phyloP scores from a whole-genome alignment of 1,284 basidiomycete species.

The Naganishia albida region DNA sequence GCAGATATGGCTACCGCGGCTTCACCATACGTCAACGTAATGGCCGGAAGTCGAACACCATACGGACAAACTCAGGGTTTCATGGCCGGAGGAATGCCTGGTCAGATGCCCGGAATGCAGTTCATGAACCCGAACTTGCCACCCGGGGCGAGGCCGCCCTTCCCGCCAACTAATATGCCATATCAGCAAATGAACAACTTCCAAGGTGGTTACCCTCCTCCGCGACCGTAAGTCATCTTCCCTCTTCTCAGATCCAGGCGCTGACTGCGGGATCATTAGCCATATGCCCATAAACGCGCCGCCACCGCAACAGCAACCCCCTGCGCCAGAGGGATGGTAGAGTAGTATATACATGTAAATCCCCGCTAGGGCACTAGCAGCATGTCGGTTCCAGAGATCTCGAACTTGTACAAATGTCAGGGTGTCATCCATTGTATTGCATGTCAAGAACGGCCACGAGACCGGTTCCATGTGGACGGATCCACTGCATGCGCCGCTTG shows the following conservation, averaged over 20 bases:
- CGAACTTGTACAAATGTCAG: not conserved
- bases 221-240: conserved; percentile 6
- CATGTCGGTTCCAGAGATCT: not conserved
- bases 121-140: not conserved
- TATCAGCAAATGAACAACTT: conserved; percentile 16
- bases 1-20: conserved; percentile 12
- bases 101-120: not conserved
- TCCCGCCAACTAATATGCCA: conserved; percentile 14
- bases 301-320: not conserved
- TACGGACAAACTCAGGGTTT: conserved; percentile 14
- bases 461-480: too few relatives aligned
- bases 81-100: conserved; percentile 5
- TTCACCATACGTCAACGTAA: conserved; percentile 17
- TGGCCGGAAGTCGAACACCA: conserved; percentile 16
- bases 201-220: conserved; percentile 3
- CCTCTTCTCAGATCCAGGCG: too few relatives aligned
- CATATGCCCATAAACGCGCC: not conserved
- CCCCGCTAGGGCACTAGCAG: not conserved
- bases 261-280: too few relatives aligned
- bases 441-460: conserved; percentile 1
- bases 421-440: conserved; percentile 18
- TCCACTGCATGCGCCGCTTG: too few relatives aligned
- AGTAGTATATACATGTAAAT: not conserved
- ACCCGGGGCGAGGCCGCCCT: conserved; percentile 10
- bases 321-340: not conserved